These are phyloP conservation scores for Malus sieversii DNA, from an alignment of 306 rosid genomes.

Conservation along the genomic window DNA sequence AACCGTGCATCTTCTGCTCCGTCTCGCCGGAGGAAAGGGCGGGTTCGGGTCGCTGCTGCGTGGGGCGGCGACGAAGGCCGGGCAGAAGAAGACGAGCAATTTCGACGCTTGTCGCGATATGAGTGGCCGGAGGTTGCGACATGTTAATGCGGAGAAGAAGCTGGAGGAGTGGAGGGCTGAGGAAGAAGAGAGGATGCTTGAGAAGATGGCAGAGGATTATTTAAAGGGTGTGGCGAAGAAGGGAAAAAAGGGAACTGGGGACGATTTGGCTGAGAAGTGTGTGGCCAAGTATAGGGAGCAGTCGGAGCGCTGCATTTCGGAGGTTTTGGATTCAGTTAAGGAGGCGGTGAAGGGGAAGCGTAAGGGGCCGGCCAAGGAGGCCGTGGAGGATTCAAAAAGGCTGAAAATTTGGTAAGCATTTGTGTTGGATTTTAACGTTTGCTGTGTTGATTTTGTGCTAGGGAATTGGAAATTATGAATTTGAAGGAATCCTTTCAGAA, in stretches of 20 bases:
- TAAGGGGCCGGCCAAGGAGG: conserved; percentile 20
- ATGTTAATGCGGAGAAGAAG: conserved; percentile 91
- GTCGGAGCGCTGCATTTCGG: conserved; percentile 68
- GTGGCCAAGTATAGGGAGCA: conserved; percentile 73
- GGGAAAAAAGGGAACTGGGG: conserved; percentile 72
- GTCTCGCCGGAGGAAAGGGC: conserved; percentile 87
- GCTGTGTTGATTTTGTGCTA: neutral
- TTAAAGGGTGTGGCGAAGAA: conserved; percentile 69
- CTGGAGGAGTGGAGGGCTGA: conserved; percentile 83
- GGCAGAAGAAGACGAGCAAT: conserved; percentile 94
- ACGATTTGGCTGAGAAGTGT: conserved; percentile 64
- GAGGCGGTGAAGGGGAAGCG: conserved; percentile 63
- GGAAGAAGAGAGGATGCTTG: conserved; percentile 69
- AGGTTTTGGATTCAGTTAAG: conserved; percentile 63
- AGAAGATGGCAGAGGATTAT: conserved; percentile 73
- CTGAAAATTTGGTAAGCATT: conserved; percentile 65
- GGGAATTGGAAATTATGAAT: neutral
- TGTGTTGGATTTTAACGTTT: too few relatives aligned
- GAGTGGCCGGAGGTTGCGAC: conserved; percentile 94
- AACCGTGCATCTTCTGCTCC: conserved; percentile 50
- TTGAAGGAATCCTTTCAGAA: neutral
- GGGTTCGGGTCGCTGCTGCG: conserved; percentile 92
- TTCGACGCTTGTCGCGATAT: conserved; percentile 95
- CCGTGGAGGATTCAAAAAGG: conserved; percentile 37
- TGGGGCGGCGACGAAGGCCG: conserved; percentile 91